phyloP scores from a whole-genome alignment of 192 early-diverging fungal genomes.

The Coemansia sp. region DNA sequence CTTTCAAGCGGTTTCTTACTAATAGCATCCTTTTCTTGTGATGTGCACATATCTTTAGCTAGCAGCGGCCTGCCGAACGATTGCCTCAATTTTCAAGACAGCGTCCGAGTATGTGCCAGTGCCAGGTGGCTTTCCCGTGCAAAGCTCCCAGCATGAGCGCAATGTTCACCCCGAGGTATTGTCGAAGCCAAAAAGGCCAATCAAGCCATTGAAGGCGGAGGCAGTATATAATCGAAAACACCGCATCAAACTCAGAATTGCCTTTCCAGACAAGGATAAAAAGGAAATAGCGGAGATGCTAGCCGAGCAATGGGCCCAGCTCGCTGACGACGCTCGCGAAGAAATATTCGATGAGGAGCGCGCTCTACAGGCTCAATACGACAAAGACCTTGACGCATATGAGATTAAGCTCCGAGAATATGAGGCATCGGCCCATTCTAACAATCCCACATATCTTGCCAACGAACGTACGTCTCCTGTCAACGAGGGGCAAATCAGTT shows the following conservation, averaged over 20 bases:
- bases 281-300: neutral
- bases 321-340: neutral
- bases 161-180: neutral
- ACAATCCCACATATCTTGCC: neutral
- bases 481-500: neutral
- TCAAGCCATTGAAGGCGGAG: neutral
- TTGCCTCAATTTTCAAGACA: neutral
- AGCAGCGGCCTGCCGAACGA: neutral
- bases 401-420: neutral
- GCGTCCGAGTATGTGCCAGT: neutral
- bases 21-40: neutral
- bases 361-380: neutral
- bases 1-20: neutral
- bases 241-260: neutral
- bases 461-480: neutral
- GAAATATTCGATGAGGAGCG: neutral
- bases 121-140: neutral
- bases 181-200: neutral
- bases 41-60: neutral
- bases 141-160: neutral
- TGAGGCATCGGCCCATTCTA: neutral
- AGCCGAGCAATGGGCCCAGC: neutral
- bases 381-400: neutral
- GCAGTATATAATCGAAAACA: neutral
- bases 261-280: neutral